phyloP scores from a whole-genome alignment of 768 basidiomycete species.

The Clitopilus hobsonii region DNA sequence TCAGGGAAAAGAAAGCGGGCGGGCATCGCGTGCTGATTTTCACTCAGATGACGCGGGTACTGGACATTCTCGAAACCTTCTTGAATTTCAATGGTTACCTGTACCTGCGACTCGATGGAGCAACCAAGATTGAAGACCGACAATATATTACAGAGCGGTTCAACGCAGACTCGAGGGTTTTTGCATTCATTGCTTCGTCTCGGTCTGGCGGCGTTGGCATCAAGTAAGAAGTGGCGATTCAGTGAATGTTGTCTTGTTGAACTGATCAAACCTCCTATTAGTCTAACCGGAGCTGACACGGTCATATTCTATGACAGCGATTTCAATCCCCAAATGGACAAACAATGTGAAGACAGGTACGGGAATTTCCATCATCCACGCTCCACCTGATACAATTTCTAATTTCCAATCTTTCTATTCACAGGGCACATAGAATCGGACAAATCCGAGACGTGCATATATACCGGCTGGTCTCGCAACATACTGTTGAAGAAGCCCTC shows the following conservation, averaged over 20 bases:
- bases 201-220: constrained; percentile 87
- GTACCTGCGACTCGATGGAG: constrained; percentile 91
- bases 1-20: constrained; percentile 80
- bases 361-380: constrained; percentile 11
- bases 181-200: constrained; percentile 87
- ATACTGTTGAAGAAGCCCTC: constrained; percentile 96
- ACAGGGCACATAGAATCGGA: constrained; percentile 94
- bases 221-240: constrained; percentile 56
- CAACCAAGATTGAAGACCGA: constrained; percentile 92
- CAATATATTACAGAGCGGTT: constrained; percentile 87
- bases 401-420: neutral
- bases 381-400: neutral
- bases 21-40: constrained; percentile 93
- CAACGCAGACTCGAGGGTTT: constrained; percentile 73
- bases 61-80: constrained; percentile 93
- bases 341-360: constrained; percentile 91
- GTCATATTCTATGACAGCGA: constrained; percentile 98
- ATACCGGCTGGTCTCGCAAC: constrained; percentile 85
- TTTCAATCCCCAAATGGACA: constrained; percentile 97
- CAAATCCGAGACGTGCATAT: constrained; percentile 96
- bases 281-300: constrained; percentile 86
- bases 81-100: constrained; percentile 90
- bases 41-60: constrained; percentile 93
- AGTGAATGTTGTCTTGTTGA: constrained; percentile 11
- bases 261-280: constrained; percentile 16